phyloP scores from a whole-genome alignment of 805 yeast species.

The Ogataea methanolica region DNA sequence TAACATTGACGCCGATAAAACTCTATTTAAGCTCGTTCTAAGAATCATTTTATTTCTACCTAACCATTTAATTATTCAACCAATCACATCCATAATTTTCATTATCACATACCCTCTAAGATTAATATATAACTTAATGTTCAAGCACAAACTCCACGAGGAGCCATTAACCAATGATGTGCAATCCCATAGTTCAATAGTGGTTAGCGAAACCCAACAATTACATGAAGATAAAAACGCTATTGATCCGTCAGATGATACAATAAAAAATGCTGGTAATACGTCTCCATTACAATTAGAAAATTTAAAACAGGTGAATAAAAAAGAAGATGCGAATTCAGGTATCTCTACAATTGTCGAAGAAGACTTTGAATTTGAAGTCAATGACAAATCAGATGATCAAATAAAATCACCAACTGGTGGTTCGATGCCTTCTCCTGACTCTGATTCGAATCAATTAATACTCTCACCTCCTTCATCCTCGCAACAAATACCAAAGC shows the following conservation, averaged over 20 bases:
- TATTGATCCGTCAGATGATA: not conserved
- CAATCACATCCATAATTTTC: conserved; percentile 45
- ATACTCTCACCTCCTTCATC: not conserved
- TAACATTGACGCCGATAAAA: conserved; percentile 6
- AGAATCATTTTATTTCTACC: conserved; percentile 42
- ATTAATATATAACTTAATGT: conserved; percentile 24
- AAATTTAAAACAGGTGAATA: not conserved
- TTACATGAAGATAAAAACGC: no score
- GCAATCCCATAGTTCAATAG: not conserved
- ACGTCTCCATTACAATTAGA: not conserved
- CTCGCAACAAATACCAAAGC: not conserved
- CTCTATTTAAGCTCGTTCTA: conserved; percentile 19
- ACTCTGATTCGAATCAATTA: not conserved
- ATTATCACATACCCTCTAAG: conserved; percentile 54
- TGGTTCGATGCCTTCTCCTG: not conserved
- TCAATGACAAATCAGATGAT: conserved; percentile 28
- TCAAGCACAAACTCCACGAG: not conserved
- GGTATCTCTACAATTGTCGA: conserved; percentile 28
- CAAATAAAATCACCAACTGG: conserved; percentile 32
- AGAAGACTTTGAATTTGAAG: conserved; percentile 32
- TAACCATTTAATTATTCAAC: conserved; percentile 46
- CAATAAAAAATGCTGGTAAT: not conserved
- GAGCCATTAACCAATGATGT: not conserved
- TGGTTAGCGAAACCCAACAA: no score
- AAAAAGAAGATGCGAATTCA: conserved; percentile 4